Evolutionary conservation across 441 rosid species (phyloP).

Genomic region (Populus hybrid): DNA sequence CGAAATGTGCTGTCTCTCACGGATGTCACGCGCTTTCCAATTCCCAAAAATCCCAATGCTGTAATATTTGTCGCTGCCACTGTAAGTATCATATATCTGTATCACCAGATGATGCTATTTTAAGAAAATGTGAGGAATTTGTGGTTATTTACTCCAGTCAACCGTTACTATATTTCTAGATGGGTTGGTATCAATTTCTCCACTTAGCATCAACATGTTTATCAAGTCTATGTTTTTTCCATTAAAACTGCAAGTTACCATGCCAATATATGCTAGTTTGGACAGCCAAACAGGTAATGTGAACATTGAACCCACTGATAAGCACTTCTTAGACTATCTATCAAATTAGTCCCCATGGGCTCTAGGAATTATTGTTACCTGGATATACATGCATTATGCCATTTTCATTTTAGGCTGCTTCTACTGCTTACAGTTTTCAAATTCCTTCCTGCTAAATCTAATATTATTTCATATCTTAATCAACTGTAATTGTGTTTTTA

Average conservation of each 20-base stretch:
- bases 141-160: background rate
- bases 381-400: background rate
- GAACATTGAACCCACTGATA: background rate
- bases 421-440: background rate
- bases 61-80: conserved; percentile 94
- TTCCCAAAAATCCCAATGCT: conserved; percentile 75
- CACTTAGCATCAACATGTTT: background rate
- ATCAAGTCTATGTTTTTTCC: background rate
- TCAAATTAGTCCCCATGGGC: too few relatives aligned
- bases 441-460: background rate
- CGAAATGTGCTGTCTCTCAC: conserved; percentile 87
- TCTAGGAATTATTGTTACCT: background rate
- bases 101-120: conserved; percentile 6
- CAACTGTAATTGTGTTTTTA: conserved; percentile 22
- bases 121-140: background rate
- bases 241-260: background rate
- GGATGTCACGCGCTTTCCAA: conserved; percentile 94
- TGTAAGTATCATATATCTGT: conserved; percentile 49
- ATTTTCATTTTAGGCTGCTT: background rate
- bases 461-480: background rate
- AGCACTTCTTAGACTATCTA: background rate
- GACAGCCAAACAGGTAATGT: background rate
- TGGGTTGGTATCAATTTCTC: background rate
- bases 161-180: background rate
- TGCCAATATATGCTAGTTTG: background rate